These are phyloP conservation scores for Verbascum thapsus DNA, from an alignment of 257 asterid genomes.

Conservation along the genomic window DNA sequence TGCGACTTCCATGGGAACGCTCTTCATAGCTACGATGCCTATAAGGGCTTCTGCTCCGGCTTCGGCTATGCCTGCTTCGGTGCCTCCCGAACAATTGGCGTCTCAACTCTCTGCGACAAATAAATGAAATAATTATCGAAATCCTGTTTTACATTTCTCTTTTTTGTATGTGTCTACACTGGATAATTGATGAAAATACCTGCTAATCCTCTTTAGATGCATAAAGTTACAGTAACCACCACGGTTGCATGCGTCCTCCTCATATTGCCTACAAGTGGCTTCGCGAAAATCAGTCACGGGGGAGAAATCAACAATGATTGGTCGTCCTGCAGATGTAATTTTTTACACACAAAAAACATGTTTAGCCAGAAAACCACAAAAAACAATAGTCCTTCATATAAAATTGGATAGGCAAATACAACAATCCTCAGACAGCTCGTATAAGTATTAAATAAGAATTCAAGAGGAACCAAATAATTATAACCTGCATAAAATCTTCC, in stretches of 20 bases:
- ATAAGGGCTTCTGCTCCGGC: slow-evolving; percentile 85
- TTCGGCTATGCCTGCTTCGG: slow-evolving; percentile 53
- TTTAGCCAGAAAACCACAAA: background rate
- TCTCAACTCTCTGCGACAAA: slow-evolving; percentile 61
- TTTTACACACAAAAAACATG: slow-evolving; percentile 15
- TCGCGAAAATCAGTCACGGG: slow-evolving; percentile 98
- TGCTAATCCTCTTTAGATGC: slow-evolving; percentile 95
- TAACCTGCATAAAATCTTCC: slow-evolving; percentile 93
- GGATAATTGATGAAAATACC: slow-evolving; percentile 42
- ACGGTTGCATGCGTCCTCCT: slow-evolving; percentile 92
- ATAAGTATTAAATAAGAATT: background rate
- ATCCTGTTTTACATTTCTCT: background rate
- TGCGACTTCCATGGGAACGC: slow-evolving; percentile 62
- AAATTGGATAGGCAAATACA: background rate
- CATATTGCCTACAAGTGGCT: slow-evolving; percentile 97
- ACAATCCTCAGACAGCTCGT: background rate
- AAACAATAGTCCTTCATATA: background rate
- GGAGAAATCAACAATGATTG: slow-evolving; percentile 93
- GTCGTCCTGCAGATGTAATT: slow-evolving; percentile 66
- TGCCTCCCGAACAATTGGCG: slow-evolving; percentile 79
- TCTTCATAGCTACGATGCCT: slow-evolving; percentile 91
- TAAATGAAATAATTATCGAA: background rate
- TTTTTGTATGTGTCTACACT: background rate
- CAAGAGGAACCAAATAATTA: background rate
- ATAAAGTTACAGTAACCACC: slow-evolving; percentile 99